Base-by-base conservation (phyloP, 2,329 filamentous ascomycete genomes). In the Pseudocercospora pini-densiflorae region DNA sequence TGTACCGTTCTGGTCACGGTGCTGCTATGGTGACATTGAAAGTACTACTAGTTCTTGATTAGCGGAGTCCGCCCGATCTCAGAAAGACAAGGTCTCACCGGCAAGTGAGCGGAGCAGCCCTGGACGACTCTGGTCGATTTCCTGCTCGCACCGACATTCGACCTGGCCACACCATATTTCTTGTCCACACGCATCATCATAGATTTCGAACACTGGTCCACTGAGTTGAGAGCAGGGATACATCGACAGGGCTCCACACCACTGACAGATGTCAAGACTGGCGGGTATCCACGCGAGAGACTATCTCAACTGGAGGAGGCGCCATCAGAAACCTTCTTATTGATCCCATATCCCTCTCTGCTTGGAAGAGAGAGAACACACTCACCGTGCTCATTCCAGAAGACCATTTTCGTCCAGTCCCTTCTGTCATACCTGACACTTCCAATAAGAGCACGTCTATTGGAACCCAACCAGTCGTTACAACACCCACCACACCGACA, bases 211-310 rank as follows among this genome's bases (percentile, higher is more conserved):
- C 64, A 47, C 47, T 60, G 64, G 19, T 63, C 64, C 61, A 63
- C 61, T 16, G 16, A 40, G 3, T 40, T 21, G 36, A 19, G 36
- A 14, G 36, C 61, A 67, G 65, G 64, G 65, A 57, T 61, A 19
- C 23, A 21, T 16, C 49, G 31, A 33, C 63, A 33, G 33, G 57
- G 58, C 45, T 64, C 65, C 65, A 67, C 65, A 53, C 53, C 47
- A 58, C n/a, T 64, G 65, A 67, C 51, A 67, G 59, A 58, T 67
- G 65, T 67, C 61, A 67, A 62, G 57, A 59, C 21, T 14, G 43
- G 61, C 58, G 58, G 49, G 49, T 45, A 54, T 64, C 65, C 61
- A 64, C 49, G 61, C 61, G 65, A 59, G 65, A 64, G 49, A 33
- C 61, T 27, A 47, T 49, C 60, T 63, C 43, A 31, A 29, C 58